phyloP scores from a whole-genome alignment of 1,284 basidiomycete genomes.

The Cystobasidiaceae sp. region DNA sequence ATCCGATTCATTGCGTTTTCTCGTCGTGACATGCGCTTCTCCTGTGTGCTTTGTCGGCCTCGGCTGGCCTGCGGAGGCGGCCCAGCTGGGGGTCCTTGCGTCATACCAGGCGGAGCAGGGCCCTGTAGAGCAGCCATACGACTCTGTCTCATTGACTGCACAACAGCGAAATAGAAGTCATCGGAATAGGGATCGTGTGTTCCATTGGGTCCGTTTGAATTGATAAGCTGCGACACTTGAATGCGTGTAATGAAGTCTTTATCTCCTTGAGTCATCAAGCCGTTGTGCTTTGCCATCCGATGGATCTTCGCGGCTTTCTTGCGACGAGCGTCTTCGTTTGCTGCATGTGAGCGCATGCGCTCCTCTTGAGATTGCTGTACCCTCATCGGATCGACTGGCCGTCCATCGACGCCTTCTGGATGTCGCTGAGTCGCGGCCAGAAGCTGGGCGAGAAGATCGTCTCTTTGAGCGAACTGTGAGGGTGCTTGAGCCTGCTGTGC shows the following conservation, averaged over 20 bases:
- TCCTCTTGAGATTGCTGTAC: slow-evolving; percentile 5
- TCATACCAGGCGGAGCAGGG: slow-evolving; percentile 44
- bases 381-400: neutral
- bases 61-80: too few relatives aligned
- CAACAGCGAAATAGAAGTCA: slow-evolving; percentile 95
- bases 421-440: slow-evolving; percentile 12
- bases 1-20: slow-evolving; percentile 95
- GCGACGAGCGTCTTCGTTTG: slow-evolving; percentile 72
- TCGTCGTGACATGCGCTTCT: slow-evolving; percentile 28
- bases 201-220: slow-evolving; percentile 39
- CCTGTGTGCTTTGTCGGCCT: slow-evolving; percentile 6
- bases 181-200: slow-evolving; percentile 94
- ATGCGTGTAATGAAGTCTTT: slow-evolving; percentile 99
- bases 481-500: neutral
- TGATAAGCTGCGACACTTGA: slow-evolving; percentile 92
- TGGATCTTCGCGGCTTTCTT: slow-evolving; percentile 76
- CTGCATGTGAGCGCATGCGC: slow-evolving; percentile 53
- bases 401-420: slow-evolving; percentile 4
- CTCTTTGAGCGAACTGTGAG: neutral
- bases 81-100: neutral
- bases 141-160: slow-evolving; percentile 59
- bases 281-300: slow-evolving; percentile 90
- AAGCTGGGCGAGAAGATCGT: slow-evolving; percentile 17
- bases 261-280: slow-evolving; percentile 97
- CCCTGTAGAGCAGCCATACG: slow-evolving; percentile 61